Evolutionary conservation across 129 eudicot genomes (phyloP), one percentile per base, ranked within the genome.

Genomic region (Arctium lappa): DNA sequence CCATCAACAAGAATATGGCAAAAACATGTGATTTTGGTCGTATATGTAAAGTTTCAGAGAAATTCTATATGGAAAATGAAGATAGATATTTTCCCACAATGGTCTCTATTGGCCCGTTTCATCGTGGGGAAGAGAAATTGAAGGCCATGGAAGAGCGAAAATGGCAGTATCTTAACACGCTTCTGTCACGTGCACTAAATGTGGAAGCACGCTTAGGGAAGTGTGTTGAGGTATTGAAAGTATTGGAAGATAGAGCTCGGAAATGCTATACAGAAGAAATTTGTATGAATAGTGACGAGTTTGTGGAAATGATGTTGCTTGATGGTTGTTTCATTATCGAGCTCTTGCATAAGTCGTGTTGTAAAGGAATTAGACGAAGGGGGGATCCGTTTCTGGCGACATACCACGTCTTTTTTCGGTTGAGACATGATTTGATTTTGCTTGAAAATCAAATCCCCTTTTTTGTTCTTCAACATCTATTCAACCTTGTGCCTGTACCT

Each of bases 361-460:
- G 89, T 72, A 88, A 56, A 85, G 89, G 87, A 38, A 77, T 88
- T 40, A 78, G 92, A 44, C 92, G 96, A 44, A 88, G 91, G 77
- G 95, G 91, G 16, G 97, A 93, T 32, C 85, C 86, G 9, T 83
- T 82, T 73, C 88, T 91, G 9, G 79, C 56, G n/a, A 33, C 83
- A 13, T 50, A 69, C 22, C 87, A 88, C 3, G 72, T 18, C 33
- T 74, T 89, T 33, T 81, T 39, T 72, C 80, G 34, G 12, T 50
- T 93, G 48, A 89, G 91, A 75, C 83, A 82, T 53, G 97, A 93
- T 83, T 18, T 93, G 75, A 80, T 91, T 56, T 82, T 93, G 81
- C 90, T 89, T 2, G 94, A 93, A 78, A 93, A 93, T 16, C 97
- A 93, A 48, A 81, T 93, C 39, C 97, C 97, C 1, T 93, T 93